Conservation (phyloP, 768 basidiomycete species). For the Pholiota molesta region DNA sequence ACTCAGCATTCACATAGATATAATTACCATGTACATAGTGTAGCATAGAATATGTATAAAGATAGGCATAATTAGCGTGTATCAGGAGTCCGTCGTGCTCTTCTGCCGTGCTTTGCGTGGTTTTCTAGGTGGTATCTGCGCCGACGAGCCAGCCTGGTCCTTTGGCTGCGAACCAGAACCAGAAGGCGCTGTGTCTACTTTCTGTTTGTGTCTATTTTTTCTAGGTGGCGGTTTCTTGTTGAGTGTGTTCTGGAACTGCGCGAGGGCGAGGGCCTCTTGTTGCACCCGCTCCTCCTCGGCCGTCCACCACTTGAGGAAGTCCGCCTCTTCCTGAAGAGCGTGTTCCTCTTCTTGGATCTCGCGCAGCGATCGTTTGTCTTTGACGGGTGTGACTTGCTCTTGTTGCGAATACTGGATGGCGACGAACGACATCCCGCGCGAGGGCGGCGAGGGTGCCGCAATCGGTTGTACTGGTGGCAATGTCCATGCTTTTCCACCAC, state of each 20-base stretch:
- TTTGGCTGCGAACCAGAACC: background rate
- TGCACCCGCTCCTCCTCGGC: conserved; percentile 78
- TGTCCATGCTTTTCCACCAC: conserved; percentile 67
- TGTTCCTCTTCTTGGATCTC: conserved; percentile 90
- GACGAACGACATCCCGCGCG: conserved; percentile 61
- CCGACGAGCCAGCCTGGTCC: background rate
- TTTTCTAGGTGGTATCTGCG: conserved; percentile 9
- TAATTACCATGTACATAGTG: background rate
- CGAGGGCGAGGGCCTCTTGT: conserved; percentile 44
- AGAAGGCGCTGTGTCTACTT: conserved; percentile 1
- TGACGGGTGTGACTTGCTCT: conserved; percentile 47
- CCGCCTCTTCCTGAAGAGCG: conserved; percentile 65
- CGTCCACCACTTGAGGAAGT: conserved; percentile 90
- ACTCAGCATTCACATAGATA: background rate
- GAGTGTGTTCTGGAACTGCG: conserved; percentile 10
- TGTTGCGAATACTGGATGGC: conserved; percentile 86
- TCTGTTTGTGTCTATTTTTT: conserved; percentile 3
- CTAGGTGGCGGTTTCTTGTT: conserved; percentile 2
- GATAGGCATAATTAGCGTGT: conserved; percentile 2
- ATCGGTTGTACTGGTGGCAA: conserved; percentile 49
- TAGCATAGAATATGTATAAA: conserved; percentile 12
- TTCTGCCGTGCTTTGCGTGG: conserved; percentile 16
- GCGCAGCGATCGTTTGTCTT: conserved; percentile 64
- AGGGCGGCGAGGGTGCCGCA: conserved; percentile 33
- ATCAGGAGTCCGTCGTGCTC: conserved; percentile 3